Evolutionary conservation across 2,329 filamentous ascomycete species (phyloP), one percentile per base, ranked within the genome.

Genomic region (Scedosporium boydii): DNA sequence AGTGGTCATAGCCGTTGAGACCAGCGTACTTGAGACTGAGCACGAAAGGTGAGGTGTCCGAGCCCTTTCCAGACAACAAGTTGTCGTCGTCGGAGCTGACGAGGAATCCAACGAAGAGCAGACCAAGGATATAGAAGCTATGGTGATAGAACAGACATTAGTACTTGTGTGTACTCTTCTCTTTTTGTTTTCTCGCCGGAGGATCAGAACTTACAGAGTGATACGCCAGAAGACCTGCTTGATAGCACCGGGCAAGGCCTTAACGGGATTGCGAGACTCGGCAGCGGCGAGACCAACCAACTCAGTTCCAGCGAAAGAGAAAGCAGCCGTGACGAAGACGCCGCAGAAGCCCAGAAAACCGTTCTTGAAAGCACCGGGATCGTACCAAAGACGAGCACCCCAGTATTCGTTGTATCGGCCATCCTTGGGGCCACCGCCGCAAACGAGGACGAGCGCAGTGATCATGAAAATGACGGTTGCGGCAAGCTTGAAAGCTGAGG

Each of bases 241-340:
- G 69, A 92, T 85, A 1, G 91, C 90, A 23, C 85, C 87, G 0
- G 91, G 91, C 0, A 96, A 80, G 0, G 87, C 84, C 71, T 89
- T 86, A 65, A 84, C 81, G 0, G 87, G 87, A 69, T 89, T 88
- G 3, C 71, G 74, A 0, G 86, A 83, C 74, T 90, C 87, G 12
- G 87, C 87, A 3, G 87, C 87, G 4, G 87, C 86, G 7, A 90
- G 80, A 69, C 87, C 87, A 56, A 89, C 86, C 4, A 88, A 75
- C 70, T 89, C 87, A 1, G 87, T 88, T 10, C 87, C 87, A 2
- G 85, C 81, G 66, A 87, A 89, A 44, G 87, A 78, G 68, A 89
- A 89, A 12, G 87, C 87, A 4, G 87, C 87, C 1, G 84, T 88
- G 62, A 89, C 86, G 65, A 90, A 88, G 63, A 87, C 84, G 64